Evolutionary conservation across 139 green algal genomes (phyloP), one percentile per base, ranked within the genome.

Genomic region (Picochlorum sp.): DNA sequence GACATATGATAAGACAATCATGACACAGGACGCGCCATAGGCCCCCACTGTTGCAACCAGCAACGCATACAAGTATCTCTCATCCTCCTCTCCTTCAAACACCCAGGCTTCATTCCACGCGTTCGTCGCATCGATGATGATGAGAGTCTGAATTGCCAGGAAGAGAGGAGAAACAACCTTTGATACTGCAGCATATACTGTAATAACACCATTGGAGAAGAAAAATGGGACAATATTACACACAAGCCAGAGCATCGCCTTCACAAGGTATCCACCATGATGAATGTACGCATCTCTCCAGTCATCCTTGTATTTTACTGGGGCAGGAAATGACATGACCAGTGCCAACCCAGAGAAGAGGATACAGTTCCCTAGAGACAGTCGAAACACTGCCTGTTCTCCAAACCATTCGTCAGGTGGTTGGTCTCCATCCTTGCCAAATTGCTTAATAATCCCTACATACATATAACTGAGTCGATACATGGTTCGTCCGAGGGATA

Each of bases 101-200:
- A 94, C 91, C 92, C 94, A 98, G 6, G 74, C 68, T 31, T 95
- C 91, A 73, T 98, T 97, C 84, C 84, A 91, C n/a, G 60, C 60
- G 69, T 90, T 77, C 5, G 86, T 80, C 65, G 97, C 91, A 76
- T 99, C 94, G 31, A 98, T 71, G 47, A 97, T 79, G 54, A 97
- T 95, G 56, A 97, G 59, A 70, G 97, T 89, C 76, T 99, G 94
- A 21, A 98, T 84, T 54, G 94, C 52, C 10, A 99, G 77, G 80
- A 98, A 99, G 16, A 91, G 7, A 10, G 80, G 90, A 26, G 83
- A 92, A 6, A 85, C 93, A 49, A 96, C 55, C 21, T 89, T 78
- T 0, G 93, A 91, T 11, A 92, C 23, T 75, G 81, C 88, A 15
- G 75, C 86, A 67, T 94, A 96, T 3, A 68, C 80, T 26, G 84